Percentiles rank a stretch among this genome's conserved stretches.
phyloP scores from a whole-genome alignment of 352 stramenopile genomes.

The Globisporangium perplexum region DNA sequence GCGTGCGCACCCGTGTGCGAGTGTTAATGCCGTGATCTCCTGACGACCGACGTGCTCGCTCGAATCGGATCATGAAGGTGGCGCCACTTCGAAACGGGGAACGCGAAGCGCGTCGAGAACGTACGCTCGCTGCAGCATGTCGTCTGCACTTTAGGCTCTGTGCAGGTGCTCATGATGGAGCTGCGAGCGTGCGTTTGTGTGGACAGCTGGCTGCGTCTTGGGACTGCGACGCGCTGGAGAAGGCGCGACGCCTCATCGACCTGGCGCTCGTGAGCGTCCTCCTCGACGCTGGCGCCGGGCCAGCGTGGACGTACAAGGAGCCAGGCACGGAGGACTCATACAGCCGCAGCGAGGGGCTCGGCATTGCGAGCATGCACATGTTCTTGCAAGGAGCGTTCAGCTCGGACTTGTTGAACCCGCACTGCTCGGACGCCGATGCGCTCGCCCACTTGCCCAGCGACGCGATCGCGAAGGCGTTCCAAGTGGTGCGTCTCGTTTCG shows the following conservation, averaged over 20 bases:
- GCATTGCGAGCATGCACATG: slow-evolving; percentile 85
- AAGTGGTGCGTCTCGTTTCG: slow-evolving; percentile 43
- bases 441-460: slow-evolving; percentile 51
- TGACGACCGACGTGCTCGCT: neutral
- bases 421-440: slow-evolving; percentile 56
- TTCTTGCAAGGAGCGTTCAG: slow-evolving; percentile 70
- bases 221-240: slow-evolving; percentile 43
- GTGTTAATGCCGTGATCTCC: too few relatives aligned
- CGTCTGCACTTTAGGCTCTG: too few relatives aligned
- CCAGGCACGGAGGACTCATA: slow-evolving; percentile 55
- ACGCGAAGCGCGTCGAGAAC: slow-evolving; percentile 45
- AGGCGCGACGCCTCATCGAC: slow-evolving; percentile 62
- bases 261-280: slow-evolving; percentile 75
- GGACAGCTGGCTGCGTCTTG: slow-evolving; percentile 38
- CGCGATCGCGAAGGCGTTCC: slow-evolving; percentile 68
- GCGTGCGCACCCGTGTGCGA: neutral
- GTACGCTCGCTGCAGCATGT: slow-evolving; percentile 11
- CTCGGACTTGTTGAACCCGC: slow-evolving; percentile 30
- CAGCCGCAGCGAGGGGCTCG: slow-evolving; percentile 71
- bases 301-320: slow-evolving; percentile 72
- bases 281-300: slow-evolving; percentile 67
- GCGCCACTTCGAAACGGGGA: slow-evolving; percentile 80
- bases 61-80: slow-evolving; percentile 12
- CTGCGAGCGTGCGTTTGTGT: neutral
- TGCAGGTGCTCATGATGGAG: neutral